These are phyloP conservation scores for Cinnamomum micranthum DNA, from an alignment of 164 flowering plant species.

Conservation along the genomic window DNA sequence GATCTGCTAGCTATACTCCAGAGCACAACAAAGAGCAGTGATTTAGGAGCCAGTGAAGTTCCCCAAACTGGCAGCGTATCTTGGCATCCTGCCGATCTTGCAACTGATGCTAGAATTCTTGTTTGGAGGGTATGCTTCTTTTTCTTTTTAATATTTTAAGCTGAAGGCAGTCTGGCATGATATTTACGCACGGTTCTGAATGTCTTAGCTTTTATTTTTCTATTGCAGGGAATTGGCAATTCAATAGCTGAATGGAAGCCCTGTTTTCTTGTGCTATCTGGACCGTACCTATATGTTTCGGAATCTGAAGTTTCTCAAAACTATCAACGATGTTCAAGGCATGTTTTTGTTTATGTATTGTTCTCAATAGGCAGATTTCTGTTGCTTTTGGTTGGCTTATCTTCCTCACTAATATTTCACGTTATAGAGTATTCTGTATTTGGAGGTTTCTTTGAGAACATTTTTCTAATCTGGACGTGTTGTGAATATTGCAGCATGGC, in stretches of 20 bases:
- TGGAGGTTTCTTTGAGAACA: not conserved
- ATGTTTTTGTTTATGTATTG: slow-evolving; percentile 6
- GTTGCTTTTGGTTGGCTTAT: not conserved
- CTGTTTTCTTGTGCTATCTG: slow-evolving; percentile 81
- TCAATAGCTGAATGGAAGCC: slow-evolving; percentile 93
- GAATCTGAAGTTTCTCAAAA: slow-evolving; percentile 69
- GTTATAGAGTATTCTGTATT: not conserved
- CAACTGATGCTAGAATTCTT: slow-evolving; percentile 68
- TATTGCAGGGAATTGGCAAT: slow-evolving; percentile 85
- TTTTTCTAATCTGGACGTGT: not conserved
- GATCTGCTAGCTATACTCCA: slow-evolving; percentile 60
- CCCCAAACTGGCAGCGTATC: slow-evolving; percentile 37
- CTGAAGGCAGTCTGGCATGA: not conserved
- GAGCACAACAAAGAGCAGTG: slow-evolving; percentile 41
- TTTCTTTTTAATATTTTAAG: not conserved
- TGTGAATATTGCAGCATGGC: slow-evolving; percentile 63
- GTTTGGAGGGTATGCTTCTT: slow-evolving; percentile 77
- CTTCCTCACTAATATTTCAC: not conserved
- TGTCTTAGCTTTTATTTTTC: slow-evolving; percentile 9
- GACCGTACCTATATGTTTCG: slow-evolving; percentile 72
- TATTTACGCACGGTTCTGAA: not conserved
- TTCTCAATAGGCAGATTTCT: not conserved
- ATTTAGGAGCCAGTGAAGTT: slow-evolving; percentile 33
- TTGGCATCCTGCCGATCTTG: slow-evolving; percentile 79
- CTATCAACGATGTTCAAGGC: slow-evolving; percentile 85